These are phyloP conservation scores for Parietichytrium sp. DNA, from an alignment of 108 stramenopile genomes.

Conservation along the genomic window DNA sequence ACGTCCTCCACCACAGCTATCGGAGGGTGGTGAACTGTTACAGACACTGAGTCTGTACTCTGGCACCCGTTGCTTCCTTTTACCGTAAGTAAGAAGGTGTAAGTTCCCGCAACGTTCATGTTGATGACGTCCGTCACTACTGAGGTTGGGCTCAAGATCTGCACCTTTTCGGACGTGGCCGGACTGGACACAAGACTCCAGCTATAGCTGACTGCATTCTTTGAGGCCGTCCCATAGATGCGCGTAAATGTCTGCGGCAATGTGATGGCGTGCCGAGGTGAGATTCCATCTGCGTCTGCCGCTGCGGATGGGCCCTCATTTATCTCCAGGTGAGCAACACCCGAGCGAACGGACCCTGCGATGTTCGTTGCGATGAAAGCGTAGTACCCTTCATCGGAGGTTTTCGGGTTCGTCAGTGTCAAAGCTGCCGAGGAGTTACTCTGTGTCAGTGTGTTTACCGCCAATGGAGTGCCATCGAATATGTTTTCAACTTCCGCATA, in stretches of 20 bases:
- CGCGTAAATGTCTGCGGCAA: conserved; percentile 9
- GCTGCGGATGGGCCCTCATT: conserved; percentile 24
- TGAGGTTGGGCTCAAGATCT: background rate
- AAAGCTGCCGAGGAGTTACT: background rate
- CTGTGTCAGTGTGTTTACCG: background rate
- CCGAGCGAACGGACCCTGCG: background rate
- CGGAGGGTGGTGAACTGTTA: background rate
- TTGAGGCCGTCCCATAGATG: background rate
- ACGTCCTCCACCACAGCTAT: background rate
- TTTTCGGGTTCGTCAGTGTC: background rate
- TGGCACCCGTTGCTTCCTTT: background rate
- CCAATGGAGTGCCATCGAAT: background rate
- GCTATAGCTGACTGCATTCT: background rate
- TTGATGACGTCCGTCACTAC: background rate
- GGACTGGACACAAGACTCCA: background rate
- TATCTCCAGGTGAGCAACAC: background rate
- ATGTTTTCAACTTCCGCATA: background rate
- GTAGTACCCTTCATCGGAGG: conserved; percentile 8
- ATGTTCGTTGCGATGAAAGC: conserved; percentile 34
- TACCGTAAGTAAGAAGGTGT: background rate
- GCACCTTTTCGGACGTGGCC: background rate
- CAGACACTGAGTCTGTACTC: background rate
- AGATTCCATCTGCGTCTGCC: background rate
- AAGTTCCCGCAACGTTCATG: background rate
- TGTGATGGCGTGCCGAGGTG: conserved; percentile 14